A percentile compares a stretch with the other conserved stretches of the same genome.
Conservation (phyloP, 805 yeast genomes). For the Lipomyces starkeyi region DNA sequence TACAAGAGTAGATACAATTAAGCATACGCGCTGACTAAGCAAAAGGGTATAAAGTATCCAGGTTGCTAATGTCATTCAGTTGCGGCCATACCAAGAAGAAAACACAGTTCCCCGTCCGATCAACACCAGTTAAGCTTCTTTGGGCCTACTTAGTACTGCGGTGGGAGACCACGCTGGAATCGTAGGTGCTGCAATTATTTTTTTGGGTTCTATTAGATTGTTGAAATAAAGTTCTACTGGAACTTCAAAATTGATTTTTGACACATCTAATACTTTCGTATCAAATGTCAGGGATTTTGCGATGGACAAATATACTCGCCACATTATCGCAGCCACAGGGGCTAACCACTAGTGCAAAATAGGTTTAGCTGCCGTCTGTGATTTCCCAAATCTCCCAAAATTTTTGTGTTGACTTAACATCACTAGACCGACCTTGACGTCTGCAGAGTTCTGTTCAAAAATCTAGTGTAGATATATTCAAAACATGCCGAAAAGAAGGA, state of each 20-base stretch:
- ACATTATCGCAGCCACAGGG: background rate
- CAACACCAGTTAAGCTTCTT: constrained; percentile 4
- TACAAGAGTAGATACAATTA: too few species aligned
- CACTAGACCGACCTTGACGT: background rate
- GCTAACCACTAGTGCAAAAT: background rate
- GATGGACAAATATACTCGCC: background rate
- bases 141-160: constrained; percentile 5
- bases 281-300: background rate
- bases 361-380: background rate
- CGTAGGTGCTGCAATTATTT: constrained; percentile 1
- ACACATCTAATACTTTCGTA: too few species aligned
- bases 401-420: background rate
- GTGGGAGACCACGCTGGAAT: constrained; percentile 6
- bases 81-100: constrained; percentile 5
- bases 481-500: constrained; percentile 79
- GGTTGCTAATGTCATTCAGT: background rate
- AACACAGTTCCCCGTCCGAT: constrained; percentile 5
- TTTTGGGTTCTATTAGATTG: background rate
- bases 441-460: background rate
- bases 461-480: background rate
- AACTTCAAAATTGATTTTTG: too few species aligned
- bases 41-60: too few species aligned
- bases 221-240: too few species aligned
- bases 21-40: too few species aligned
- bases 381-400: background rate